Conservation (phyloP, 345 rosid species). For the Aegle marmelos region DNA sequence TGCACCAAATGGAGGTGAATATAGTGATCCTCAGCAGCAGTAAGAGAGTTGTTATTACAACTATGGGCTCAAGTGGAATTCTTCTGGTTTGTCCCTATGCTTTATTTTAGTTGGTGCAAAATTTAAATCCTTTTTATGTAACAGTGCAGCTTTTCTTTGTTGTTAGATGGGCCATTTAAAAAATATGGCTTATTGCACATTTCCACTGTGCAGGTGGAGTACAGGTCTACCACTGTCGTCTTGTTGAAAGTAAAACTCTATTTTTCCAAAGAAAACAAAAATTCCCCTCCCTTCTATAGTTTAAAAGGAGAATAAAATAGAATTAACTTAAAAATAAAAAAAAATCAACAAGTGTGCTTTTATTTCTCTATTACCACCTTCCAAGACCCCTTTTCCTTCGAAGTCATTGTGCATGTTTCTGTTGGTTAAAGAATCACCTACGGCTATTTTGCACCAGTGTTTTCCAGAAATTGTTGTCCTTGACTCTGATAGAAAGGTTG, state of each 20-base stretch:
- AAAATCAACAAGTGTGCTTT: background rate
- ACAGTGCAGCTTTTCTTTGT: background rate
- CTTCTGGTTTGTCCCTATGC: slow-evolving; percentile 17
- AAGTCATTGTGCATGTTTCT: background rate
- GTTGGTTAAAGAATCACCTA: background rate
- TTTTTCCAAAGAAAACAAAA: background rate
- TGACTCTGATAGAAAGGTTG: background rate
- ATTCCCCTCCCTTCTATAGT: too few species aligned
- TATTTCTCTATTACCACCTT: background rate
- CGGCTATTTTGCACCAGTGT: background rate
- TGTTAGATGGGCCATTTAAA: slow-evolving; percentile 17
- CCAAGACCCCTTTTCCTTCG: background rate
- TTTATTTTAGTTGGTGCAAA: background rate
- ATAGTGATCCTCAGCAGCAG: slow-evolving; percentile 25
- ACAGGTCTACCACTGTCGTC: slow-evolving; percentile 37
- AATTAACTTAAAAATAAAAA: background rate
- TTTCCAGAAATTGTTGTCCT: background rate
- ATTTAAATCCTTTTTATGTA: background rate
- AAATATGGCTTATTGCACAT: slow-evolving; percentile 36
- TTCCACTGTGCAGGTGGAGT: slow-evolving; percentile 53
- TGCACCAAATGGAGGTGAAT: slow-evolving; percentile 23
- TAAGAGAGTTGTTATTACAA: slow-evolving; percentile 4
- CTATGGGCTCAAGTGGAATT: background rate
- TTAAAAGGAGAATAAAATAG: slow-evolving; percentile 4
- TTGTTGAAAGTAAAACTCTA: slow-evolving; percentile 30